Base-by-base conservation (phyloP, 257 asterid genomes). In the Eucommia ulmoides region DNA sequence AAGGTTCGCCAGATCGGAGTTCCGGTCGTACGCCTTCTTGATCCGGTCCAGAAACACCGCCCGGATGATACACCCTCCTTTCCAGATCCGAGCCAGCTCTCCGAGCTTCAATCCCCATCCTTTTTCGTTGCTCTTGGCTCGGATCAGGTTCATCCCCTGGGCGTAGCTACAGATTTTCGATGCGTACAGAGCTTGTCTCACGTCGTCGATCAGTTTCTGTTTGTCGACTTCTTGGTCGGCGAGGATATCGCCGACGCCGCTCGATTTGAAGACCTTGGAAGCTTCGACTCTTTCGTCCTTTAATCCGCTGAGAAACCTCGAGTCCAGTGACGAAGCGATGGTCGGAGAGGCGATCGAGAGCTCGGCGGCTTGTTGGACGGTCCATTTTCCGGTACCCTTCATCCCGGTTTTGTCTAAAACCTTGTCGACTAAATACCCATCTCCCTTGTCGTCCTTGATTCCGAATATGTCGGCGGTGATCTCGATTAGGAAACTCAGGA, bases 371-470 rank as follows among this genome's bases (percentile, higher is more conserved):
- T 91, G 96, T 64, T 91, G 98, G 35, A 91, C 87, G 0, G 98
- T 91, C 98, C 98, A 85, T 59, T 85, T 88, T 15, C 97, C 97
- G 0, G 97, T 88, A 3, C 97, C 97, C 73, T 88, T 88, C 97
- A 88, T 88, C 20, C 98, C 98, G 1, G 98, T 89, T 75, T 89
- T 89, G 60, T 89, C 96, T 53, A 85, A 62, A 19, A 91, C 96
- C 73, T 91, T 91, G 76, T 91, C 98, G 1, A 91, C 95, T 24
- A 91, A 54, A 66, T 73, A 62, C 6, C 98, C 96, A 0, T 86
- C 94, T 1, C 52, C 88, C 74, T 91, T 83, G 47, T 86, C 94
- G 17, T 91, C 98, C 92, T 91, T 80, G 53, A 91, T 72, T 62
- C 89, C 81, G 3, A 91, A 91, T 46, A 91, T 91, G 67, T 91